Evolutionary conservation across 108 stramenopile genomes (phyloP).

Genomic region (Chaetoceros muelleri): DNA sequence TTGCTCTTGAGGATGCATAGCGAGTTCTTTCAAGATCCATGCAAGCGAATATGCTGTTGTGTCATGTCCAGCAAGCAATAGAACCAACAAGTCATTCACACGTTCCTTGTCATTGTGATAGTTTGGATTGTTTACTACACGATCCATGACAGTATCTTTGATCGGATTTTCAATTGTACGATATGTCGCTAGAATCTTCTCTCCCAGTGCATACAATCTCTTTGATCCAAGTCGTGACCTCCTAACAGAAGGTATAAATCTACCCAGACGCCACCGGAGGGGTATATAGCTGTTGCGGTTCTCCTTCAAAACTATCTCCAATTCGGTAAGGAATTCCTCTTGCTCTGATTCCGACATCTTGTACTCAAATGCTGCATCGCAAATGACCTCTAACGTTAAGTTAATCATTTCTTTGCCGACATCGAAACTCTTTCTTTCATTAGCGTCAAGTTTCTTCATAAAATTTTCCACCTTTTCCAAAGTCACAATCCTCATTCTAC

Average conservation of each 20-base stretch:
- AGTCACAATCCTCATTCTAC: slow-evolving; percentile 25
- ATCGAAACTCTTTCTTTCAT: slow-evolving; percentile 17
- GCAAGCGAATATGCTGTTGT: slow-evolving; percentile 33
- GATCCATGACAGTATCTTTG: slow-evolving; percentile 20
- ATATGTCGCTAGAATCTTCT: slow-evolving; percentile 14
- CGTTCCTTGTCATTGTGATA: slow-evolving; percentile 25
- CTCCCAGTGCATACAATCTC: slow-evolving; percentile 8
- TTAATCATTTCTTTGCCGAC: slow-evolving; percentile 22
- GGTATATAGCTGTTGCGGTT: not conserved
- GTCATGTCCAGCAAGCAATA: slow-evolving; percentile 36
- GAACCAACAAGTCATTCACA: slow-evolving; percentile 27
- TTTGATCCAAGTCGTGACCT: slow-evolving; percentile 3
- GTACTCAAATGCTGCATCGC: slow-evolving; percentile 40
- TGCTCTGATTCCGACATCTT: slow-evolving; percentile 13
- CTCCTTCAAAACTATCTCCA: slow-evolving; percentile 4
- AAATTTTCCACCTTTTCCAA: slow-evolving; percentile 21
- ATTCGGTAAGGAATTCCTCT: not conserved
- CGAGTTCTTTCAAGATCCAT: slow-evolving; percentile 30
- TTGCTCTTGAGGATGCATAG: slow-evolving; percentile 19
- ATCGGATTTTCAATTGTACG: slow-evolving; percentile 12
- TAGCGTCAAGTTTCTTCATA: slow-evolving; percentile 16
- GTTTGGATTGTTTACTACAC: slow-evolving; percentile 20
- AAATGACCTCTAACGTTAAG: slow-evolving; percentile 33
- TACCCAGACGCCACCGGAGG: slow-evolving; percentile 1
- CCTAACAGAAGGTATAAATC: slow-evolving; percentile 8